Conservation (phyloP, 768 basidiomycete genomes). For the Lentinula sp. region DNA sequence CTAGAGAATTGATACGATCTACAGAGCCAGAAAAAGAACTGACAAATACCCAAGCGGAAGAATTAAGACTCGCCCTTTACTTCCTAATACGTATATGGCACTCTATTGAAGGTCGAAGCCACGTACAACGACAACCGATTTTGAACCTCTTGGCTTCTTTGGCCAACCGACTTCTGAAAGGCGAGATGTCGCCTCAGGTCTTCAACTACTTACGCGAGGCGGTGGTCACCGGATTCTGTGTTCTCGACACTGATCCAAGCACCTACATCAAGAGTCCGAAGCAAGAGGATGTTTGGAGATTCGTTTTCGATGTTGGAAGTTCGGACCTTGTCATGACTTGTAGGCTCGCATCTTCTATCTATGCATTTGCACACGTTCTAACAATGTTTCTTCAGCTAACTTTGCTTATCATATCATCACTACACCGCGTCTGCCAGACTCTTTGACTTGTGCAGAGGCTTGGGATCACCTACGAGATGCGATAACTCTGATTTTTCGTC, state of each 20-base stretch:
- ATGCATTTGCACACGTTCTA: background rate
- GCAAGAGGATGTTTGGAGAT: conserved; percentile 30
- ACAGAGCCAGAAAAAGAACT: conserved; percentile 1
- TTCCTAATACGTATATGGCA: conserved; percentile 31
- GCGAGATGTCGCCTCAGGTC: background rate
- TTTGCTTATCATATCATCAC: conserved; percentile 38
- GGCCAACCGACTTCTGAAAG: conserved; percentile 12
- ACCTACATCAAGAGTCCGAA: conserved; percentile 15
- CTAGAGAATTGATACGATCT: background rate
- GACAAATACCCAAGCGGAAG: conserved; percentile 3
- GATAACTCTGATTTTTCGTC: conserved; percentile 40
- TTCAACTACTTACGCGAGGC: conserved; percentile 23
- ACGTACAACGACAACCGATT: conserved; percentile 13
- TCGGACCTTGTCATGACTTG: conserved; percentile 33
- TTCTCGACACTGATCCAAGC: conserved; percentile 13
- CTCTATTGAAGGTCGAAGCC: conserved; percentile 12
- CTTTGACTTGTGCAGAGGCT: conserved; percentile 40
- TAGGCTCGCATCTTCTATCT: conserved; percentile 20
- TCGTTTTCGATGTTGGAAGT: conserved; percentile 20
- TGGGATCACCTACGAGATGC: conserved; percentile 50
- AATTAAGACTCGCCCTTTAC: conserved; percentile 10
- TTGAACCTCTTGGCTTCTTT: conserved; percentile 16
- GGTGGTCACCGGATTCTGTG: conserved; percentile 28
- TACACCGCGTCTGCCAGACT: conserved; percentile 18
- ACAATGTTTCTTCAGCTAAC: conserved; percentile 29